Evolutionary conservation across 1,139 yeast species (phyloP).

Genomic region (Diutina siamensis): DNA sequence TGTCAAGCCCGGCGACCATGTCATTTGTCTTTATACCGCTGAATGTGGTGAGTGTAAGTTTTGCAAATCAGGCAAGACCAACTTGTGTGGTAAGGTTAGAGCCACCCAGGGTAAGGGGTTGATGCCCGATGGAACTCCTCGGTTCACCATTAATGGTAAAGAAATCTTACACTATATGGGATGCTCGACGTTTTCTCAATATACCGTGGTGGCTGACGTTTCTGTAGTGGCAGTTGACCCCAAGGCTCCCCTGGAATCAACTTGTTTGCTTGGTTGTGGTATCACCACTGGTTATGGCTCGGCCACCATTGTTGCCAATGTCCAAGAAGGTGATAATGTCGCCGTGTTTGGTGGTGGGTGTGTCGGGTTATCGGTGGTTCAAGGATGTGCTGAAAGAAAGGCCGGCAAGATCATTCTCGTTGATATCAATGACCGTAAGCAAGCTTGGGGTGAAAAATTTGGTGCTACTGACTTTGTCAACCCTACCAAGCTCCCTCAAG

Average conservation of each 20-base stretch:
- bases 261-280: conserved; percentile 95
- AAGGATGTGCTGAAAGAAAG: conserved; percentile 79
- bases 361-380: conserved; percentile 90
- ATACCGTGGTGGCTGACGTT: conserved; percentile 95
- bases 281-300: conserved; percentile 98
- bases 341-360: conserved; percentile 98
- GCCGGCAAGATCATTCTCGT: conserved; percentile 78
- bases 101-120: conserved; percentile 87
- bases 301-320: conserved; percentile 87
- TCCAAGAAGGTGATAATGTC: conserved; percentile 83
- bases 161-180: conserved; percentile 91
- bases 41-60: conserved; percentile 93
- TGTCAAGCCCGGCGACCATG: conserved; percentile 84
- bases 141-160: conserved; percentile 80
- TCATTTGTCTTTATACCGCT: conserved; percentile 87
- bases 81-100: conserved; percentile 83
- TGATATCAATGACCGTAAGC: conserved; percentile 76
- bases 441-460: conserved; percentile 75
- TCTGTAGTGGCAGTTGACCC: conserved; percentile 91
- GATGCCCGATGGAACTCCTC: conserved; percentile 91
- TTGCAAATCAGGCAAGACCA: conserved; percentile 92
- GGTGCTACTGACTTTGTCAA: conserved; percentile 95
- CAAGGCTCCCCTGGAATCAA: conserved; percentile 71
- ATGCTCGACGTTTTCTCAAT: conserved; percentile 90
- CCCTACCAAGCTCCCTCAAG: conserved; percentile 64